Conservation (phyloP, 441 rosid species). For the Gossypium trilobum region DNA sequence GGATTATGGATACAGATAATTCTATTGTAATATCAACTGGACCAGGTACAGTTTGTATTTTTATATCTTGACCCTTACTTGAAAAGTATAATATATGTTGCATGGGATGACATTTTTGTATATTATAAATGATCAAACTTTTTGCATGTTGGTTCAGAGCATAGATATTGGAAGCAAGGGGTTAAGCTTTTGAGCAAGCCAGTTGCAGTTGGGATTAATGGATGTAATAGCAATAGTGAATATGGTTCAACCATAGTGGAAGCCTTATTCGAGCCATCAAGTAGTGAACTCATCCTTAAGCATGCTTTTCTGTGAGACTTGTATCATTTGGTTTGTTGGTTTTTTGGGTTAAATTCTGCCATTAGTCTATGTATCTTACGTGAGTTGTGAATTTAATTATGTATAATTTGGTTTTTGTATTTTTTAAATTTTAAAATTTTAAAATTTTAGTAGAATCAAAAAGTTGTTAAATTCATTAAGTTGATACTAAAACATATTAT, state of each 20-base stretch:
- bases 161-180: constrained; percentile 84
- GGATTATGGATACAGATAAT: constrained; percentile 68
- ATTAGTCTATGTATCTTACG: too few relatives aligned
- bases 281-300: constrained; percentile 46
- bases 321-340: not conserved
- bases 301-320: constrained; percentile 26
- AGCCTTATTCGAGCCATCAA: constrained; percentile 57
- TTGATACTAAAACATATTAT: too few relatives aligned
- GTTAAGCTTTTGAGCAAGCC: constrained; percentile 72
- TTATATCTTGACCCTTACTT: not conserved
- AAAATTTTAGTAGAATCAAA: too few relatives aligned
- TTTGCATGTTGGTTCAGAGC: constrained; percentile 29
- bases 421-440: too few relatives aligned
- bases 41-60: constrained; percentile 43
- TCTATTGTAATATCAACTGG: constrained; percentile 54
- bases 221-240: constrained; percentile 8
- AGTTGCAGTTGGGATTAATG: constrained; percentile 29
- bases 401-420: too few relatives aligned
- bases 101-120: too few relatives aligned
- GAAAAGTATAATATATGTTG: not conserved
- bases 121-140: not conserved
- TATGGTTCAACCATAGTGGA: constrained; percentile 35
- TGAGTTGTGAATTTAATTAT: too few relatives aligned
- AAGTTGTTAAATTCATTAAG: too few relatives aligned
- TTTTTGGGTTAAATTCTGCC: too few relatives aligned